These are phyloP conservation scores for Tarenaya hassleriana DNA, from an alignment of 345 rosid genomes.

Conservation along the genomic window DNA sequence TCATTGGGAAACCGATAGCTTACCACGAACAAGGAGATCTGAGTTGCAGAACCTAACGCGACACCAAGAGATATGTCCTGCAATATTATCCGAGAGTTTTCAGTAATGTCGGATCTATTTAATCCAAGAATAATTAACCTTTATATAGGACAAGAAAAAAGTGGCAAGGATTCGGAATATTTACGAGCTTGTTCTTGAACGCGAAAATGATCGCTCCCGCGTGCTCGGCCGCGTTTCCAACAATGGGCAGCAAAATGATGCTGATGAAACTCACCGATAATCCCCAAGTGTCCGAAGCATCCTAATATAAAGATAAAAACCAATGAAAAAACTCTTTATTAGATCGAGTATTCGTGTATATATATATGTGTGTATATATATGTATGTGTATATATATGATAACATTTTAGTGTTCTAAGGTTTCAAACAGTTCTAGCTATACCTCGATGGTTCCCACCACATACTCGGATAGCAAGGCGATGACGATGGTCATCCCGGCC, in stretches of 20 bases:
- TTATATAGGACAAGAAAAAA: too few species aligned
- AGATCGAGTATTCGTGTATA: not conserved
- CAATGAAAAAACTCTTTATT: not conserved
- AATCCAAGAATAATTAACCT: too few species aligned
- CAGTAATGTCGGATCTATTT: too few species aligned
- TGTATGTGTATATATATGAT: too few species aligned
- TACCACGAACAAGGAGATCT: constrained; percentile 79
- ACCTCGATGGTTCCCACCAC: constrained; percentile 87
- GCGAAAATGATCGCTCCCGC: constrained; percentile 95
- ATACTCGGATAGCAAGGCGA: constrained; percentile 71
- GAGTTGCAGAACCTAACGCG: constrained; percentile 87
- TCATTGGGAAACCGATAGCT: too few species aligned
- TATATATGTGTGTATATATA: too few species aligned
- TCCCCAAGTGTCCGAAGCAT: constrained; percentile 82
- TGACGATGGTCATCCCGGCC: constrained; percentile 66
- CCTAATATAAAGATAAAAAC: constrained; percentile 40
- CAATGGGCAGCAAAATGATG: constrained; percentile 80
- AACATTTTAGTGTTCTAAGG: not conserved
- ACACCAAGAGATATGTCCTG: constrained; percentile 87
- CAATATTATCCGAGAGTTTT: constrained; percentile 12
- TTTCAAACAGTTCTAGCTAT: constrained; percentile 1
- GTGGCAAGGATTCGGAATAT: too few species aligned
- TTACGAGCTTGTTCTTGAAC: constrained; percentile 77
- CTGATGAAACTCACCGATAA: constrained; percentile 84
- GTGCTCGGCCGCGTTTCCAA: constrained; percentile 94